Base-by-base conservation (phyloP, 169 alveolate genomes). In the Plasmodium relictum region DNA sequence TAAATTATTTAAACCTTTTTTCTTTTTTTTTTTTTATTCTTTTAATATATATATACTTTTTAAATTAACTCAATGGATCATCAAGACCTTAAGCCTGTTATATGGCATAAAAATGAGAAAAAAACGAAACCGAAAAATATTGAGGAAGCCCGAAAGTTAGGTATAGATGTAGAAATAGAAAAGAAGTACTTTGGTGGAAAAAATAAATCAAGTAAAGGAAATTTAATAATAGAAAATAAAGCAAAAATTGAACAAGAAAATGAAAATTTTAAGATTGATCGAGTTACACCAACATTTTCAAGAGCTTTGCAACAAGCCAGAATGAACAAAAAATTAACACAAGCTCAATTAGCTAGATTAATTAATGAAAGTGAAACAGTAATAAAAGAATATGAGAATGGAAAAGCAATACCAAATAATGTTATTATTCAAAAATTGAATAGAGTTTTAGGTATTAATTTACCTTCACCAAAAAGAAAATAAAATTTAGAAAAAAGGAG, bases 231-330 rank as follows among this genome's bases (percentile, higher is more conserved):
- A 63, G 89, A 50, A 88, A 94, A 94, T 54, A 94, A 94, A 65
- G 94, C 94, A 12, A 94, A 94, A 48, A 94, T 94, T 42, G 96
- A 94, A 61, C 92, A 92, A 31, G 96, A 94, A 56, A 92, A 93
- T 1, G 96, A 94, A 54, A 87, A 90, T 44, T 94, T 94, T 70
- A 89, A 88, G 61, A 88, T 94, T 14, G 96, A 94, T 52, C 78
- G 96, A 39, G 94, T 94, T 41, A 92, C 92, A 14, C 93, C 89
- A 42, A 93, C 86, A 10, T 94, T 94, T 76, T 88, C 95, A 10
- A 88, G 92, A 66, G 96, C 96, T 56, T 65, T 94, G 26, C 96
- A 94, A 83, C 92, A 93, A 93, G 96, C 96, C 7, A 72, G 96
- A 45, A 48, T 91, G 61, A 93, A 74, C 10, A 93, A 93, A 71